These are phyloP conservation scores for Trichoderma erinaceum DNA, from an alignment of 495 filamentous ascomycete species.

Conservation along the genomic window DNA sequence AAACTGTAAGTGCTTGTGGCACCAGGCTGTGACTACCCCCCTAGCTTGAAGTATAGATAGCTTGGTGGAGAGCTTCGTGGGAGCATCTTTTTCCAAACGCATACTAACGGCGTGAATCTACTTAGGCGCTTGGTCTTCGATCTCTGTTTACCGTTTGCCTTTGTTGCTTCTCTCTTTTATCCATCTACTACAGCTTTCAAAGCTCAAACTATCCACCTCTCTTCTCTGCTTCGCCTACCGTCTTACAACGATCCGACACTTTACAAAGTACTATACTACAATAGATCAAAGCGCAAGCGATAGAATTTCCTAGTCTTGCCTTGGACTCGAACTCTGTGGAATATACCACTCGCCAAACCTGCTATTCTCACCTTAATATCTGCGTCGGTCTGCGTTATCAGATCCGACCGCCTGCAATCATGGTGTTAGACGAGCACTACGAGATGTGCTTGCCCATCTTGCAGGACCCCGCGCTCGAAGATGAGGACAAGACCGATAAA, in stretches of 20 bases:
- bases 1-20: not conserved
- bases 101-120: not conserved
- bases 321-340: not conserved
- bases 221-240: not conserved
- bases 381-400: slow-evolving; percentile 8
- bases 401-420: slow-evolving; percentile 32
- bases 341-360: not conserved
- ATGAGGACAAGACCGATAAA: slow-evolving; percentile 93
- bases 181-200: not conserved
- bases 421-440: slow-evolving; percentile 90
- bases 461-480: slow-evolving; percentile 72
- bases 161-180: not conserved
- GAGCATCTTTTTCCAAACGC: not conserved
- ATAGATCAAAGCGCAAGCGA: not conserved
- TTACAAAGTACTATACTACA: not conserved
- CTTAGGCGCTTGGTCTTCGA: not conserved
- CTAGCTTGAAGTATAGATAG: not conserved
- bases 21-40: not conserved
- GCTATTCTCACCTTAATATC: not conserved
- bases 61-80: not conserved
- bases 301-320: not conserved
- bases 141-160: not conserved
- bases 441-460: slow-evolving; percentile 86
- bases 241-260: not conserved
- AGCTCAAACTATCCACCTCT: not conserved